Percentiles rank a stretch among this genome's conserved stretches.
phyloP scores from a whole-genome alignment of 257 asterid species.

The Hygrophila difformis region DNA sequence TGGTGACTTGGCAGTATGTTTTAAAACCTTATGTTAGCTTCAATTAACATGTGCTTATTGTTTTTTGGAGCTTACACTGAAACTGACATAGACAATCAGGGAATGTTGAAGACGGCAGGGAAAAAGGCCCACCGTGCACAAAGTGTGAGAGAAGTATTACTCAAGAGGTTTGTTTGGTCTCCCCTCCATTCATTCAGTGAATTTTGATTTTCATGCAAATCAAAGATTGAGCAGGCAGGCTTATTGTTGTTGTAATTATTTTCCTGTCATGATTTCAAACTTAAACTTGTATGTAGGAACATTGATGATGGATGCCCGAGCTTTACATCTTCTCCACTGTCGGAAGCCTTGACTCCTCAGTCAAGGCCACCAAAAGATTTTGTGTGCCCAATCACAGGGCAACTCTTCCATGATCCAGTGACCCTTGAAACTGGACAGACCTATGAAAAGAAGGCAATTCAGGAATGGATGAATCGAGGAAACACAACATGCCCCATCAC shows the following conservation, averaged over 20 bases:
- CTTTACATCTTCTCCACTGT: slow-evolving; percentile 42
- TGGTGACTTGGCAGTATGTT: slow-evolving; percentile 49
- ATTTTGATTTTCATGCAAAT: not conserved
- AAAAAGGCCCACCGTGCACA: slow-evolving; percentile 20
- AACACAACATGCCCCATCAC: slow-evolving; percentile 81
- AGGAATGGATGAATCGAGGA: slow-evolving; percentile 86
- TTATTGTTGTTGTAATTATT: too few relatives aligned
- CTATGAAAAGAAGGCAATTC: slow-evolving; percentile 78
- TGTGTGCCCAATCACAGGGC: slow-evolving; percentile 80
- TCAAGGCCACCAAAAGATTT: slow-evolving; percentile 91
- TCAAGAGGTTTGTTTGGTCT: slow-evolving; percentile 40
- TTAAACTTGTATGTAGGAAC: not conserved
- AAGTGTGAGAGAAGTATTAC: slow-evolving; percentile 30
- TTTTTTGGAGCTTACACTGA: slow-evolving; percentile 18
- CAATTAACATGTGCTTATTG: not conserved
- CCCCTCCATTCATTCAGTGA: not conserved
- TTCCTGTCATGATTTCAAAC: too few relatives aligned
- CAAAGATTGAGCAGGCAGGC: not conserved
- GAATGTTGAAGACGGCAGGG: slow-evolving; percentile 27
- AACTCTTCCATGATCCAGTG: slow-evolving; percentile 71
- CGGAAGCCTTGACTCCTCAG: slow-evolving; percentile 49
- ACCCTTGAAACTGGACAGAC: slow-evolving; percentile 90
- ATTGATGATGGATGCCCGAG: slow-evolving; percentile 50
- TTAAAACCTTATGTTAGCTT: slow-evolving; percentile 13
- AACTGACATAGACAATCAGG: slow-evolving; percentile 37